Evolutionary conservation across 345 rosid species (phyloP).

Genomic region (Bruguiera gymnorhiza): DNA sequence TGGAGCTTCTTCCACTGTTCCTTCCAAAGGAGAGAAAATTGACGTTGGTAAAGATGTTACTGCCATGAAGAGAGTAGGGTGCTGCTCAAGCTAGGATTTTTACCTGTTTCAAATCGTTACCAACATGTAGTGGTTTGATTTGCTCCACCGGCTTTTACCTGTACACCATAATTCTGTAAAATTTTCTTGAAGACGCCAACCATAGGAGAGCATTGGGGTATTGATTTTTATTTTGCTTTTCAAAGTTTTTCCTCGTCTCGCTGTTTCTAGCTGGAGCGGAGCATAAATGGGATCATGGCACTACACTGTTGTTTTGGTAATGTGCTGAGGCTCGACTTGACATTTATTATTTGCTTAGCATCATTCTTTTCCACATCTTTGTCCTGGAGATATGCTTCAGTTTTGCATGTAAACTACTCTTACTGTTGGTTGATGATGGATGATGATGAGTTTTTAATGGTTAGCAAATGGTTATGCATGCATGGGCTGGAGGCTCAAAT

Average conservation of each 20-base stretch:
- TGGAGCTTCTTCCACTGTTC: constrained; percentile 47
- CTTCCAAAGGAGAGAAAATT: constrained; percentile 82
- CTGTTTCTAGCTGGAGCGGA: constrained; percentile 20
- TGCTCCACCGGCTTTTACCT: constrained; percentile 17
- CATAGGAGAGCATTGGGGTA: constrained; percentile 22
- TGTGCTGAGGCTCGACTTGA: not conserved
- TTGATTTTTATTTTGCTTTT: constrained; percentile 22
- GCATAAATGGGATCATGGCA: constrained; percentile 17
- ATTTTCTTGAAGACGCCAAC: constrained; percentile 31
- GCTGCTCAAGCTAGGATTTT: constrained; percentile 70
- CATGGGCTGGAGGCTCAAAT: too few relatives aligned
- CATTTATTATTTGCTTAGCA: too few relatives aligned
- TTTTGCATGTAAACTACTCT: too few relatives aligned
- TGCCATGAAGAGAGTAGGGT: constrained; percentile 81
- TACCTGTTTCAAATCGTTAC: constrained; percentile 14
- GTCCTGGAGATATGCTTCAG: too few relatives aligned
- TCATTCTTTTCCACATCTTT: too few relatives aligned
- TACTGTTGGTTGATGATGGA: too few relatives aligned
- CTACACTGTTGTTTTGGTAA: constrained; percentile 18
- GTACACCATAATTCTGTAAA: constrained; percentile 34
- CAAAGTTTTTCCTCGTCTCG: constrained; percentile 12
- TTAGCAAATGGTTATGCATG: too few relatives aligned
- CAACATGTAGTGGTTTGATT: constrained; percentile 27
- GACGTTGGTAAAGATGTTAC: constrained; percentile 81
- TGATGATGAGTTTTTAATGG: too few relatives aligned